phyloP scores from a whole-genome alignment of 2,329 filamentous ascomycete species.

The Alternaria arbusti region DNA sequence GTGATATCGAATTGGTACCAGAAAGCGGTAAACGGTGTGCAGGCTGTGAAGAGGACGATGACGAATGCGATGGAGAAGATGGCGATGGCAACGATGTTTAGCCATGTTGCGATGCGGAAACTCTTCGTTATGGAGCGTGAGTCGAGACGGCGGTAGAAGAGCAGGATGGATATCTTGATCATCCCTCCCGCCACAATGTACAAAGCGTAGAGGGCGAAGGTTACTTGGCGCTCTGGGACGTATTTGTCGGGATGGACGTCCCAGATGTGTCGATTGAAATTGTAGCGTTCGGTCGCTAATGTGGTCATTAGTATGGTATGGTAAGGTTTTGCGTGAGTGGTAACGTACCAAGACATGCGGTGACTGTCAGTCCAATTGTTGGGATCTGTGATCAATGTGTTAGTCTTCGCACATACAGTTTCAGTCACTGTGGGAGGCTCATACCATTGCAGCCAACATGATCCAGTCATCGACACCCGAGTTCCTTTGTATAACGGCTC shows the following conservation, averaged over 20 bases:
- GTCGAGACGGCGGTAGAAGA: constrained; percentile 29
- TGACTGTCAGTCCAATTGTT: background rate
- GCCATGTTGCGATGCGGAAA: constrained; percentile 19
- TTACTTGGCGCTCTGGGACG: constrained; percentile 13
- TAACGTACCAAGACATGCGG: background rate
- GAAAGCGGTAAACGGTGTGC: constrained; percentile 20
- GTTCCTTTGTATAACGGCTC: constrained; percentile 18
- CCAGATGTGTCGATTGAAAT: constrained; percentile 24
- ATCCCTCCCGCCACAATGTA: constrained; percentile 21
- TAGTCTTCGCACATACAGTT: background rate
- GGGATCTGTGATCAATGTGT: constrained; percentile 1
- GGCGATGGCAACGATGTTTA: constrained; percentile 19
- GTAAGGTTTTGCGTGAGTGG: background rate
- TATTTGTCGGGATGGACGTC: constrained; percentile 14
- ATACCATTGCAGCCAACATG: constrained; percentile 20
- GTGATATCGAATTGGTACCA: constrained; percentile 23
- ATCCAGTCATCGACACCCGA: constrained; percentile 24
- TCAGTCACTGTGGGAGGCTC: background rate
- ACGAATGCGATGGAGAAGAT: constrained; percentile 21
- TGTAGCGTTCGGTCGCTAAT: constrained; percentile 2
- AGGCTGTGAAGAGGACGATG: constrained; percentile 13
- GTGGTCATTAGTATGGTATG: background rate
- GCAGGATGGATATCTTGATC: constrained; percentile 33
- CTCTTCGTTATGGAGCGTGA: constrained; percentile 10
- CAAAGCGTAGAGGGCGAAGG: constrained; percentile 22